Evolutionary conservation across 306 rosid species (phyloP), one percentile per base, ranked within the genome.

Genomic region (Elaeagnus macrophylla): DNA sequence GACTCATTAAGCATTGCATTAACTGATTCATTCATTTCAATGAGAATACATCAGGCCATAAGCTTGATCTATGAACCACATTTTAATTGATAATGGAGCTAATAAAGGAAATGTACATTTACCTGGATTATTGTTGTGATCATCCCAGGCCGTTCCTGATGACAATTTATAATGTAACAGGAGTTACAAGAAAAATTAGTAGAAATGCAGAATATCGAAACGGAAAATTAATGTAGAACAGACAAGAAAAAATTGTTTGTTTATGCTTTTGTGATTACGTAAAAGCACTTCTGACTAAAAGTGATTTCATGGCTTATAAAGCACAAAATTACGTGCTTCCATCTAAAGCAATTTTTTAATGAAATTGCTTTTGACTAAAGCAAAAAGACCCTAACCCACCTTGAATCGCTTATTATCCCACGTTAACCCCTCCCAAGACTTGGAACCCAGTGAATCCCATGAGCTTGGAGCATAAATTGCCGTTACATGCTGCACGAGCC

Each of bases 61-160:
- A 62, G 50, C 43, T 15, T 11, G 12, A 44, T 5, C 8, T 40
- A 43, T 12, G 20, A 45, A 45, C 32, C 37, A 47, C 39, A 38
- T 17, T 48, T 15, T 53, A 7, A 65, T 2, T 16, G 55, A 48
- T n/a, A 16, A 9, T 7, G 56, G 57, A 50, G 48, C 12, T 47
- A 62, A 51, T 15, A 10, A 57, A 57, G 60, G 58, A 59, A 10
- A n/a, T 48, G 17, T n/a, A 36, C 14, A 35, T 10, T 73, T 72
- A 91, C 96, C 77, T 78, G 85, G 58, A 91, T 76, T 42, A 61
- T 12, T 71, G 69, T 54, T 9, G 96, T 84, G 67, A 91, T 78
- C 79, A 57, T 72, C 70, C 97, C 96, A 60, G 97, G 82, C 62
- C 75, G 72, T 17, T 64, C 83, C 96, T 91, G 77, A 62, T 65